Evolutionary conservation across 805 yeast species (phyloP), one percentile per base, ranked within the genome.

Genomic region (Kuraishia piskuri): DNA sequence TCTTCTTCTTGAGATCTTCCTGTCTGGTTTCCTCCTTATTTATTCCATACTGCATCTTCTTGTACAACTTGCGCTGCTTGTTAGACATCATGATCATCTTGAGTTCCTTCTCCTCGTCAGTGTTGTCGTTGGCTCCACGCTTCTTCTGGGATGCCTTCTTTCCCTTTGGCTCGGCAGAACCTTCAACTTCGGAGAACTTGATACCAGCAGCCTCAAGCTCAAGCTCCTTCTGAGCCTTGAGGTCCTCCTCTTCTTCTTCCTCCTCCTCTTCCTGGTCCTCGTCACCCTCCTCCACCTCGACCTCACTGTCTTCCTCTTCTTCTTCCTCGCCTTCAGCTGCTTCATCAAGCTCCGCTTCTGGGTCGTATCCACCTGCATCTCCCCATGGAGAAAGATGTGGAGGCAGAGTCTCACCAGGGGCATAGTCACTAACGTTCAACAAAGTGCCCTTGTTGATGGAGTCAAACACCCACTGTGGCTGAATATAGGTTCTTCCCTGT

Each of bases 331-430:
- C 80, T 2, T 63, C 78, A 10, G 62, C 80, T 2, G 65, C 78
- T 12, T 68, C 80, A 19, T 50, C 69, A 6, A 62, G 70, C 36
- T 62, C 77, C 31, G 80, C 86, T 54, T 77, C 83, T 62, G 99
- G 98, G 69, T 92, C 83, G 72, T 94, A 94, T 53, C 84, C 86
- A 61, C 86, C 90, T 50, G 91, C 80, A 73, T 94, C 99, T 61
- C 98, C 98, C 98, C 99, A 94, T 75, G 99, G 99, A 52, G 96
- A 88, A 63, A 94, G 76, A 70, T 94, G 99, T 40, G 99, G 97
- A 48, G 99, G 99, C 58, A 94, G 76, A 3, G 89, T 74, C 72
- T 92, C 97, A 54, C 99, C 99, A 4, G 97, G 96, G 48, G 95
- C 87, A 66, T 94, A 94, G 53, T 77, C 77, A 53, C 85, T 83